A percentile compares a stretch with the other conserved stretches of the same genome.
Evolutionary conservation across 495 filamentous ascomycete species (phyloP).

Genomic region (Neurospora tetraspora): DNA sequence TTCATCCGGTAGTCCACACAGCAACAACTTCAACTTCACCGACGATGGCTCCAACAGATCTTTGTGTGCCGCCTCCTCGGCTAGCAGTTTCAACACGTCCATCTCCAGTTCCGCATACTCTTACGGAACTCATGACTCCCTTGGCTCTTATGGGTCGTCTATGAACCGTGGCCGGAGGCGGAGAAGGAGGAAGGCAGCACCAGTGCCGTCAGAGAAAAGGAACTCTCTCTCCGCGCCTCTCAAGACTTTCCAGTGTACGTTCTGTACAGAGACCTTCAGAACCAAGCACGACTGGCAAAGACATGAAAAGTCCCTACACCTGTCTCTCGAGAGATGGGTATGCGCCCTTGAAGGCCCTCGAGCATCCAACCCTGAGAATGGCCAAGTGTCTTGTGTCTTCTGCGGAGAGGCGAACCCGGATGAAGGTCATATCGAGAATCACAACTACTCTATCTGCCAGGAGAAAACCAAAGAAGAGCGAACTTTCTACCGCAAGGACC

Average conservation of each 20-base stretch:
- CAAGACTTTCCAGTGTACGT: slow-evolving; percentile 72
- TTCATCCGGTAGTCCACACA: slow-evolving; percentile 42
- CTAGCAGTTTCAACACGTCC: slow-evolving; percentile 62
- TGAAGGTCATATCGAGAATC: slow-evolving; percentile 53
- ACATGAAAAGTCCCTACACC: slow-evolving; percentile 72
- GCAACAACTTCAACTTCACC: slow-evolving; percentile 34
- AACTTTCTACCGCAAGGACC: slow-evolving; percentile 77
- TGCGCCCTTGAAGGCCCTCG: slow-evolving; percentile 61
- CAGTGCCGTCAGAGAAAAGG: slow-evolving; percentile 1
- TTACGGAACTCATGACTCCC: slow-evolving; percentile 54
- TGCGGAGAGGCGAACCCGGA: slow-evolving; percentile 51
- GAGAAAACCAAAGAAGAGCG: slow-evolving; percentile 52
- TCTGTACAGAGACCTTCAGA: slow-evolving; percentile 71
- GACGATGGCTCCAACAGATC: slow-evolving; percentile 64
- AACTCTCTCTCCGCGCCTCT: slow-evolving; percentile 21
- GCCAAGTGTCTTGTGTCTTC: slow-evolving; percentile 52
- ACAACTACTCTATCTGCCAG: slow-evolving; percentile 62
- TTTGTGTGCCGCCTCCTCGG: slow-evolving; percentile 57
- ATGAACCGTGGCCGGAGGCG: slow-evolving; percentile 55
- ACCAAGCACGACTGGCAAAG: slow-evolving; percentile 80
- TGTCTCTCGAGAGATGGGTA: slow-evolving; percentile 70
- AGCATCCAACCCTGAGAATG: slow-evolving; percentile 36
- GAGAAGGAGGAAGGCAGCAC: slow-evolving; percentile 43
- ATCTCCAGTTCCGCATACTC: slow-evolving; percentile 65
- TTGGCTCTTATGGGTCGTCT: slow-evolving; percentile 53